A percentile compares a stretch with the other conserved stretches of the same genome.
Evolutionary conservation across 371 early-diverging fungal genomes (phyloP).

Genomic region (Rhizoclosmatium hyalinum): DNA sequence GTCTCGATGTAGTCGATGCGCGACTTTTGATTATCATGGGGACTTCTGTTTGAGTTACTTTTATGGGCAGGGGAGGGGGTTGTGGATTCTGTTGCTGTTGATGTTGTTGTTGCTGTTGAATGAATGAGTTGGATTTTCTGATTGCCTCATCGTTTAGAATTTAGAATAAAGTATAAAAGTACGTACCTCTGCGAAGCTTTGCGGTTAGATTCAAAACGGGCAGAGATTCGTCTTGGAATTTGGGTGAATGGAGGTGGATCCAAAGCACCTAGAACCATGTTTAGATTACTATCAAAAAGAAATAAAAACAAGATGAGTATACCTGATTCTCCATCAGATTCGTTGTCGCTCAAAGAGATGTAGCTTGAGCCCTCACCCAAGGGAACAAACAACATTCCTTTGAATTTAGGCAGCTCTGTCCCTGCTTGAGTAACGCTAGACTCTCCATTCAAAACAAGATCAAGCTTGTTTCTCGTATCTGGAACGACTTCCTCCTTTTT

Average conservation of each 20-base stretch:
- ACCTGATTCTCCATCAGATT: background rate
- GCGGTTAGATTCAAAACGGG: background rate
- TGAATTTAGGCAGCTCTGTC: conserved; percentile 19
- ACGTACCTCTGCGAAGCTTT: too few relatives aligned
- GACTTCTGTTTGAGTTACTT: too few relatives aligned
- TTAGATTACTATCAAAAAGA: too few relatives aligned
- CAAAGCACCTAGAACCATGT: background rate
- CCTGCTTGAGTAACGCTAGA: background rate
- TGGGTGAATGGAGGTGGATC: background rate
- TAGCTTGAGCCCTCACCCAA: background rate
- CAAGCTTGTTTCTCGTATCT: background rate
- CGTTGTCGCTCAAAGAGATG: conserved; percentile 3
- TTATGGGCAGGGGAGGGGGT: too few relatives aligned
- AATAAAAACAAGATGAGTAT: too few relatives aligned
- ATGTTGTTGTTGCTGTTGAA: too few relatives aligned
- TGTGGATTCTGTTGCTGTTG: too few relatives aligned
- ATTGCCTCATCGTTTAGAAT: too few relatives aligned
- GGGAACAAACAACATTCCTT: conserved; percentile 25
- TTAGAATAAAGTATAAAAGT: too few relatives aligned
- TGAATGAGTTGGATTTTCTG: too few relatives aligned
- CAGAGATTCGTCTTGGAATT: background rate
- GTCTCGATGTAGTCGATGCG: background rate
- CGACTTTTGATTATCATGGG: background rate
- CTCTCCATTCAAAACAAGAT: background rate
- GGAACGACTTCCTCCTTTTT: background rate